Evolutionary conservation across 768 basidiomycete species (phyloP).

Genomic region (Psilocybe cyanescens): DNA sequence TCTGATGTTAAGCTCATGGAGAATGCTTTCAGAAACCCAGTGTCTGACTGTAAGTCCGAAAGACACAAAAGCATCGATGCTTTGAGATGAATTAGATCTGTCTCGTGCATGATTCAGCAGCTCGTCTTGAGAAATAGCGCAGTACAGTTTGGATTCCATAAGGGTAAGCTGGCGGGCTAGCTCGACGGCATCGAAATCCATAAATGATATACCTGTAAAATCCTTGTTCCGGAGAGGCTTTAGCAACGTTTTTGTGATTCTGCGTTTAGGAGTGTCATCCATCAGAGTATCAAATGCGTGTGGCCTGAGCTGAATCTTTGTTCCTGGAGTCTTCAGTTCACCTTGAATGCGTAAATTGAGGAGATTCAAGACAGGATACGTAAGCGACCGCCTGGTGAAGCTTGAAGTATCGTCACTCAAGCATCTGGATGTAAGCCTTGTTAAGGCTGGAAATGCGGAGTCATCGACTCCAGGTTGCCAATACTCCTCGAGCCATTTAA

Average conservation of each 20-base stretch:
- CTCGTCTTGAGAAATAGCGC: neutral
- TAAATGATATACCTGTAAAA: neutral
- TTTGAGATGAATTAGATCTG: neutral
- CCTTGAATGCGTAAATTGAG: neutral
- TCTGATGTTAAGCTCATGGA: neutral
- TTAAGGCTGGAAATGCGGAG: neutral
- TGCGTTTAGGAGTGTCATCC: neutral
- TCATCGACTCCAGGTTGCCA: neutral
- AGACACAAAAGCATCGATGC: neutral
- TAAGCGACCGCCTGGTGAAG: neutral
- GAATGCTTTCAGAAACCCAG: neutral
- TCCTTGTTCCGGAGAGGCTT: neutral
- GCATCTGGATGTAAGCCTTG: neutral
- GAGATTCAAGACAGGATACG: neutral
- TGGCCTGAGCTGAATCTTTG: neutral
- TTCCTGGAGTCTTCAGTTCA: neutral
- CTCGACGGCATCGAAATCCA: slow-evolving; percentile 1
- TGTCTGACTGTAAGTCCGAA: neutral
- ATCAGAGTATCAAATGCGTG: neutral
- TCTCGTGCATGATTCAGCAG: neutral
- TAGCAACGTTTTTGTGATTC: neutral
- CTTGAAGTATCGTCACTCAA: neutral
- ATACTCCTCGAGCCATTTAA: neutral
- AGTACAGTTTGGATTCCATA: neutral
- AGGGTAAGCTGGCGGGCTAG: neutral